Conservation (phyloP, 2,329 filamentous ascomycete species). For the Dothideomycetes sp. region DNA sequence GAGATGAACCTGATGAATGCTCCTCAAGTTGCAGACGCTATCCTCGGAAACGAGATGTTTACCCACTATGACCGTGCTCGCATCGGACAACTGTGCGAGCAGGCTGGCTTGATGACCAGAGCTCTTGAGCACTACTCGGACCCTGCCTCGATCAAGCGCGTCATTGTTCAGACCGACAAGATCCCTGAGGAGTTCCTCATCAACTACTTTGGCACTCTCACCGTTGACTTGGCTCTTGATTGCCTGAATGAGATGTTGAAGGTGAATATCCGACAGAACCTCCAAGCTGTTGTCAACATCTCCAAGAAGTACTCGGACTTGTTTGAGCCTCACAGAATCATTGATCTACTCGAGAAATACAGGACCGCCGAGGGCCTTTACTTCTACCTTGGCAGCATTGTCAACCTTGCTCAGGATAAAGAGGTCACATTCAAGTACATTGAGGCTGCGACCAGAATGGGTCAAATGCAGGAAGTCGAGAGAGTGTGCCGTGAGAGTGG, state of each 20-base stretch:
- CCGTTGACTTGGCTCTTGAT: conserved; percentile 87
- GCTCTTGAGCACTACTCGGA: conserved; percentile 94
- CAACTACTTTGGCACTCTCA: conserved; percentile 86
- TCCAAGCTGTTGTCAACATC: conserved; percentile 88
- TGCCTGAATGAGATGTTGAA: conserved; percentile 95
- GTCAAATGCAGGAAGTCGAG: conserved; percentile 91
- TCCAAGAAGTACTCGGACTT: conserved; percentile 97
- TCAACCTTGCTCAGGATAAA: conserved; percentile 88
- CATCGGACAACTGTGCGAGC: conserved; percentile 84
- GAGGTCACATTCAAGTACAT: conserved; percentile 99
- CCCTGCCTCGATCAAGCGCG: conserved; percentile 77
- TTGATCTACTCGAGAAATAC: conserved; percentile 94
- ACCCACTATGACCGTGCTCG: conserved; percentile 88
- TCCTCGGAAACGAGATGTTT: conserved; percentile 97
- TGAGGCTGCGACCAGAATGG: conserved; percentile 87
- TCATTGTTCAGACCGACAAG: conserved; percentile 74
- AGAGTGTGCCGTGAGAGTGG: conserved; percentile 89
- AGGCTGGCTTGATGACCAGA: conserved; percentile 60
- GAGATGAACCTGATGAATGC: conserved; percentile 98
- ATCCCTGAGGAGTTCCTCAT: conserved; percentile 86
- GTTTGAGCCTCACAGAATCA: conserved; percentile 73
- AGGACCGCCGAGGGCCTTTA: conserved; percentile 93
- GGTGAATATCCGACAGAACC: conserved; percentile 90
- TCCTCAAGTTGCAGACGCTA: conserved; percentile 94
- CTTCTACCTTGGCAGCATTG: conserved; percentile 96